Base-by-base conservation (phyloP, 2,329 filamentous ascomycete genomes). In the Fusarium napiforme region DNA sequence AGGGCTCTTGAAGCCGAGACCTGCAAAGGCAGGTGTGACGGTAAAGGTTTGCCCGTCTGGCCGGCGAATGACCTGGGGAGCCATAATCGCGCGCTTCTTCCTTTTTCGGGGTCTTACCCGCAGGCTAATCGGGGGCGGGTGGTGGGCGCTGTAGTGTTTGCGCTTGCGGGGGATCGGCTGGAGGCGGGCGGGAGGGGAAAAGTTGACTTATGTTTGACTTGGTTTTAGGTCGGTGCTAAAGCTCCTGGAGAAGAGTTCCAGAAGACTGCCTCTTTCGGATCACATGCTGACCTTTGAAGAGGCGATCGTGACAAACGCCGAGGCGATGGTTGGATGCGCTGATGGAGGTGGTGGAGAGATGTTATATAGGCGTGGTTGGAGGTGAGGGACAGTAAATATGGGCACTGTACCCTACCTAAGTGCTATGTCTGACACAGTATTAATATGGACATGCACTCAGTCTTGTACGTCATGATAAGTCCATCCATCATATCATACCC, bases 21-120 rank as follows among this genome's bases (percentile, higher is more conserved):
- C 96, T n/a, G 93, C 94, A 81, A 97, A 98, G 32, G 97, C 94
- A 2, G 95, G 93, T 19, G 90, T 91, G 37, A 97, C 93, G 7
- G 91, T 92, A 79, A 96, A 89, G 73, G 88, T 92, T 83, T 96
- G 94, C 78, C 95, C 96, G 83, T 98, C 97, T 53, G 96, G 96
- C 75, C 98, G 86, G 81, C 93, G 89, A 67, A 95, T 86, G 52
- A 88, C 81, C 67, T 84, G 80, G 43, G 82, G 80, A 53, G 81
- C 71, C 83, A 84, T 84, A 23, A 52, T 74, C 46, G 65, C 40
- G 28, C n/a, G 47, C 47, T 50, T 50, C 47, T 50, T 43, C 46
- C 42, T 37, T 32, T 42, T 39, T 40, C 58, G 59, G 43, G 43
- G 49, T 28, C 45, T 40, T 46, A 28, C 58, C 70, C 71, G 66